Percentiles rank a stretch among this genome's conserved stretches.
Conservation (phyloP, 768 basidiomycete species). For the Gautieria morchelliformis region DNA sequence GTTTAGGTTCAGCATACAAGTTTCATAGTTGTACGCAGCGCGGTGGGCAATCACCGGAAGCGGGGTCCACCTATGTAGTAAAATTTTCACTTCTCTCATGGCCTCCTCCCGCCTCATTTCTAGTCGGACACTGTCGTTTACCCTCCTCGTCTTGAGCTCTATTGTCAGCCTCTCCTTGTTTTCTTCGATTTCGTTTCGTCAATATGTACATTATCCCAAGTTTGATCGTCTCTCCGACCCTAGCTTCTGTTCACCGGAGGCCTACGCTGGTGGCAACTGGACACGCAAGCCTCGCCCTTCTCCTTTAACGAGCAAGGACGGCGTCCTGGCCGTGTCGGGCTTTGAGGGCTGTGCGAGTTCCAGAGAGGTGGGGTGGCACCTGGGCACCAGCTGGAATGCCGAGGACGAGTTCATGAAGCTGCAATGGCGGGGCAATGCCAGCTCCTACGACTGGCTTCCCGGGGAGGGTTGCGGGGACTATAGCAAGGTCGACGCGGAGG, state of each 20-base stretch:
- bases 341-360: slow-evolving; percentile 54
- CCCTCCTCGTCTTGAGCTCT: not conserved
- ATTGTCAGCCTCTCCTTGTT: not conserved
- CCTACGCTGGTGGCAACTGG: slow-evolving; percentile 34
- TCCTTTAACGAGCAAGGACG: slow-evolving; percentile 30
- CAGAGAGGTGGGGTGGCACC: slow-evolving; percentile 55
- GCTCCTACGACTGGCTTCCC: slow-evolving; percentile 47
- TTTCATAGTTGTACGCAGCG: too few species aligned
- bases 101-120: too few species aligned
- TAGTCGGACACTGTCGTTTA: not conserved
- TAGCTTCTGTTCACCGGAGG: slow-evolving; percentile 24
- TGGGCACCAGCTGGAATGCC: slow-evolving; percentile 34
- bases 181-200: not conserved
- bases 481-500: slow-evolving; percentile 28
- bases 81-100: too few species aligned
- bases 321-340: slow-evolving; percentile 44
- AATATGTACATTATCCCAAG: not conserved
- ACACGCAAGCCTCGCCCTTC: slow-evolving; percentile 22
- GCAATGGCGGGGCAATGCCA: slow-evolving; percentile 35
- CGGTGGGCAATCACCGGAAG: too few species aligned
- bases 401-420: slow-evolving; percentile 36
- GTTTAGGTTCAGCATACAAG: too few species aligned
- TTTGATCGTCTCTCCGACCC: not conserved
- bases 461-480: slow-evolving; percentile 33
- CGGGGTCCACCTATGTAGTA: too few species aligned